Evolutionary conservation across 805 yeast species (phyloP).

Genomic region (Saccharomyces jurei): DNA sequence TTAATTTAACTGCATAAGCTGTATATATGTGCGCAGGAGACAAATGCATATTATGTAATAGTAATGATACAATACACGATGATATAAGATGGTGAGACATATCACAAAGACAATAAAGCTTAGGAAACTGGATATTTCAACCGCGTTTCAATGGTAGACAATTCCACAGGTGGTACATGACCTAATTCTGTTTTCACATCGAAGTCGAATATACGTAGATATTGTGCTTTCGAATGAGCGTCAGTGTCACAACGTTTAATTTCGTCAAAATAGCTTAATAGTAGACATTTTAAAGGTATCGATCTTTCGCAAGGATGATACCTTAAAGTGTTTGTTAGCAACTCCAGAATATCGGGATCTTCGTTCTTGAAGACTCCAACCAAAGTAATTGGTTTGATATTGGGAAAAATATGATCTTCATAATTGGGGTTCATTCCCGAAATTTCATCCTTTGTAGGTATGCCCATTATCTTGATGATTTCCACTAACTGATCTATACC

Average conservation of each 20-base stretch:
- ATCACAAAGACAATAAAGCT: slow-evolving; percentile 6
- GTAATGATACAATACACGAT: not conserved
- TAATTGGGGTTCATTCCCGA: slow-evolving; percentile 90
- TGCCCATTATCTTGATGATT: slow-evolving; percentile 87
- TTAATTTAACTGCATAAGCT: not conserved
- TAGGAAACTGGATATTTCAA: not conserved
- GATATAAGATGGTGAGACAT: not conserved
- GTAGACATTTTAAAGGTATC: slow-evolving; percentile 35
- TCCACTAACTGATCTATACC: slow-evolving; percentile 95
- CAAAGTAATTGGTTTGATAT: slow-evolving; percentile 65
- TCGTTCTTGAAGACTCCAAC: slow-evolving; percentile 48
- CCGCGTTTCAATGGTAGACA: slow-evolving; percentile 12
- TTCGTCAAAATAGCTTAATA: slow-evolving; percentile 20
- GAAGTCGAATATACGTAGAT: slow-evolving; percentile 11
- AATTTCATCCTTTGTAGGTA: slow-evolving; percentile 86
- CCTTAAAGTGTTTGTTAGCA: slow-evolving; percentile 48
- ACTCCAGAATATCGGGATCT: slow-evolving; percentile 39
- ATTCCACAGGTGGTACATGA: slow-evolving; percentile 17
- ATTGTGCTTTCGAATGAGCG: not conserved
- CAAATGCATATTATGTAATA: not conserved
- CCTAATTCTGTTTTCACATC: slow-evolving; percentile 18
- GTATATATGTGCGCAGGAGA: not conserved
- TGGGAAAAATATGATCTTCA: slow-evolving; percentile 91
- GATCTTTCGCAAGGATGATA: slow-evolving; percentile 60
- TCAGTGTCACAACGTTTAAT: slow-evolving; percentile 8